Evolutionary conservation across 257 asterid genomes (phyloP).

Genomic region (Ocimum tenuiflorum): DNA sequence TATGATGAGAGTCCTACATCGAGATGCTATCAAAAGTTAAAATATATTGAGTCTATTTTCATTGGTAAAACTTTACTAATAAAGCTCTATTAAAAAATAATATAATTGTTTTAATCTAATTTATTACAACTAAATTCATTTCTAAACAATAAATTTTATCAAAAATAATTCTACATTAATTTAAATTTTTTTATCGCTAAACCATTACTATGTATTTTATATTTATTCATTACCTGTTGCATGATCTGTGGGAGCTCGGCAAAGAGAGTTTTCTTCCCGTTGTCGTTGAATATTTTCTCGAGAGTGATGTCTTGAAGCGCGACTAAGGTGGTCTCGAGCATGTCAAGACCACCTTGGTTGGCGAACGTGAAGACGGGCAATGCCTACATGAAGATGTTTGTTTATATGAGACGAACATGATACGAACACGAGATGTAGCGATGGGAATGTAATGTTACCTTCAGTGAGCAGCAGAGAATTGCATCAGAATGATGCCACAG

Average conservation of each 20-base stretch:
- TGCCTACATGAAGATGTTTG: conserved; percentile 43
- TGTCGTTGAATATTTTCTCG: conserved; percentile 72
- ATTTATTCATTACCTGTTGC: conserved; percentile 51
- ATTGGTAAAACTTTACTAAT: too few relatives aligned
- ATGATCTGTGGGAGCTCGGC: conserved; percentile 84
- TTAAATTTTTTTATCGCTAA: too few relatives aligned
- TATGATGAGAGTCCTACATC: too few relatives aligned
- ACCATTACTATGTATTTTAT: too few relatives aligned
- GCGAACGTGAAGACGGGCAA: conserved; percentile 84
- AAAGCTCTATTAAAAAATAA: too few relatives aligned
- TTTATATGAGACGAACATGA: too few relatives aligned
- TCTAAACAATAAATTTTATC: too few relatives aligned
- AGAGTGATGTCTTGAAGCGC: conserved; percentile 86
- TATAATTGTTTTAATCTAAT: too few relatives aligned
- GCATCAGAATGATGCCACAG: conserved; percentile 96
- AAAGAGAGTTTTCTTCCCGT: conserved; percentile 61
- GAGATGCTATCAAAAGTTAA: too few relatives aligned
- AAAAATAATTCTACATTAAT: too few relatives aligned
- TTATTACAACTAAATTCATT: too few relatives aligned
- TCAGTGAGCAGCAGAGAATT: conserved; percentile 76
- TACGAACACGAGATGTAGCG: background rate
- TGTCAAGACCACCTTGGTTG: conserved; percentile 90
- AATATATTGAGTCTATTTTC: too few relatives aligned
- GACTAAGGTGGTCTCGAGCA: conserved; percentile 89
- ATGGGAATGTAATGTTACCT: conserved; percentile 63